phyloP scores from a whole-genome alignment of 495 filamentous ascomycete species.

The Delitschia confertaspora region DNA sequence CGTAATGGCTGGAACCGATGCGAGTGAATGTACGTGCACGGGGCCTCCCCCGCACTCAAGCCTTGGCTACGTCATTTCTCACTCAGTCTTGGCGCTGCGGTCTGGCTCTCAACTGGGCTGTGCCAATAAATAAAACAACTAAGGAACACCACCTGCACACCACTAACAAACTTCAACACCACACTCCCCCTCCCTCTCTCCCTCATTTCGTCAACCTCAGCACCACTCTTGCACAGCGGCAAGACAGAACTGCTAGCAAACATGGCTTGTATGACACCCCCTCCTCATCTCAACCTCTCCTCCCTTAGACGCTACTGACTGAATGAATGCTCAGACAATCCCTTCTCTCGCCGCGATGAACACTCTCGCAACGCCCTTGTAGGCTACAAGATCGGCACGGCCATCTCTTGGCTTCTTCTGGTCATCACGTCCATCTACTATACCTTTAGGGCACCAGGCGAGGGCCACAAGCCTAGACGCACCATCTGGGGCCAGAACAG shows the following conservation, averaged over 20 bases:
- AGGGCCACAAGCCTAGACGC: conserved; percentile 41
- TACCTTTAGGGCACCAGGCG: conserved; percentile 50
- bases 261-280: not conserved
- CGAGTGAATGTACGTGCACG: too few species aligned
- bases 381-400: conserved; percentile 58
- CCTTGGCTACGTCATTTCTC: too few species aligned
- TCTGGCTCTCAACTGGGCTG: too few species aligned
- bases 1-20: too few species aligned
- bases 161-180: not conserved
- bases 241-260: not conserved
- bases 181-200: not conserved
- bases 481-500: conserved; percentile 64
- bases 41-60: too few species aligned
- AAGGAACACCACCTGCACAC: not conserved
- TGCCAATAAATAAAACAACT: too few species aligned
- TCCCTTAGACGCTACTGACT: not conserved
- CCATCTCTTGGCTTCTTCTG: conserved; percentile 62
- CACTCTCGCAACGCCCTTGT: conserved; percentile 29
- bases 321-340: conserved; percentile 26
- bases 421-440: conserved; percentile 63
- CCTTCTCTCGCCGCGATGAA: conserved; percentile 27
- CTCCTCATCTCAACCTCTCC: not conserved
- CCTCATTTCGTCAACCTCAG: not conserved
- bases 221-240: not conserved
- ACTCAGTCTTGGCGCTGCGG: too few species aligned